Percentiles rank a stretch among this genome's conserved stretches.
These are phyloP conservation scores for Picea sitchensis DNA, from an alignment of 75 land plant species.

Conservation along the genomic window DNA sequence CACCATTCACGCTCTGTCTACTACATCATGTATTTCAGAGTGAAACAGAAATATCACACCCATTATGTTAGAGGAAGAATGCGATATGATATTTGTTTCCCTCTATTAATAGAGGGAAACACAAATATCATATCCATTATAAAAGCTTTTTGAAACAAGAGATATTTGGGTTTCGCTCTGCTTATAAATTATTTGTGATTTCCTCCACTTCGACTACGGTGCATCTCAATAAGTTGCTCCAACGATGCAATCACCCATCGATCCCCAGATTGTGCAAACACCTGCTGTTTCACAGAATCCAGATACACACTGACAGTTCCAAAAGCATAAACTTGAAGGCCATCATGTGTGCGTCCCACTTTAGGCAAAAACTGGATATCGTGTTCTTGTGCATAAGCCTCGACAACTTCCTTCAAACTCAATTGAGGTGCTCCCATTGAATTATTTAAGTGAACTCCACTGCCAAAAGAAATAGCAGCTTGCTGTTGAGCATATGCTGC, in stretches of 20 bases:
- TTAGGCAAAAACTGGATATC: constrained; percentile 79
- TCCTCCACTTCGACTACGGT: constrained; percentile 34
- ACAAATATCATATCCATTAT: too few relatives aligned
- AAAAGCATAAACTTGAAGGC: constrained; percentile 85
- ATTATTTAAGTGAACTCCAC: constrained; percentile 21
- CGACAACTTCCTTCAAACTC: constrained; percentile 84
- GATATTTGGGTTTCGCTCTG: too few relatives aligned
- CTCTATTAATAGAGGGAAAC: too few relatives aligned
- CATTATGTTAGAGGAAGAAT: too few relatives aligned
- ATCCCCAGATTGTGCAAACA: constrained; percentile 72
- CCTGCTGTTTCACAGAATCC: constrained; percentile 66
- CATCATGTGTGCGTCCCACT: constrained; percentile 71
- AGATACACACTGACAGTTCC: constrained; percentile 70
- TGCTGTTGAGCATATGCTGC: constrained; percentile 39
- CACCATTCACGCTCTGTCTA: too few relatives aligned
- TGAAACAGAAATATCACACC: too few relatives aligned
- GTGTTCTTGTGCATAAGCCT: constrained; percentile 65
- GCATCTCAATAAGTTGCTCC: constrained; percentile 74
- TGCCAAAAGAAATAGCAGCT: constrained; percentile 14
- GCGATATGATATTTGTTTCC: too few relatives aligned
- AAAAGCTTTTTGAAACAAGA: too few relatives aligned
- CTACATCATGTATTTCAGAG: too few relatives aligned
- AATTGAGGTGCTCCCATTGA: constrained; percentile 33
- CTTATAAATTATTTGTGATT: too few relatives aligned
- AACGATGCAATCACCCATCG: constrained; percentile 68